Base-by-base conservation (phyloP, 1,139 yeast species). In the Debaryomycetaceae sp. region DNA sequence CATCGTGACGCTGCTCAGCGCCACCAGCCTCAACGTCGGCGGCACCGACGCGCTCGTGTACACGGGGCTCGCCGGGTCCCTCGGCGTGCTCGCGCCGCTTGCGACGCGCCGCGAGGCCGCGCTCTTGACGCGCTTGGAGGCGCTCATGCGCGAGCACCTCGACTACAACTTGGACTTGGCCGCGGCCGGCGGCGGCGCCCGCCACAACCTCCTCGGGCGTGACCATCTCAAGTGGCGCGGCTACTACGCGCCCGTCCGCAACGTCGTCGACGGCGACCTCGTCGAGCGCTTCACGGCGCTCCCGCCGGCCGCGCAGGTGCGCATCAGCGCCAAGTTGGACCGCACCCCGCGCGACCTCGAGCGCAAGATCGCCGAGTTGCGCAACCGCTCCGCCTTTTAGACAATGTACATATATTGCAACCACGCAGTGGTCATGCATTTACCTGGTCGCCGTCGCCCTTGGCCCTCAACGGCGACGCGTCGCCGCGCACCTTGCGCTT, bases 211-310 rank as follows among this genome's bases (percentile, higher is more conserved):
- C 11, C 60, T 79, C 3, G 94, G 83, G 0, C 65, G 91, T 35
- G 84, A 83, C 42, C 84, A 80, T 36, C 40, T 74, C 41, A 71
- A 72, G 39, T 88, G 70, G 49, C 61, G 96, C 32, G 71, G 96
- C 31, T 83, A 81, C 48, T 86, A 85, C 48, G 78, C 76, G 14
- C 96, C 96, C 0, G 75, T 71, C 5, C 80, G 78, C 42, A 71
- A 77, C 34, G 78, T 84, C 2, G 68, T 91, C 27, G 97, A 91
- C 54, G 98, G 98, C 8, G 97, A 91, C 51, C 61, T 85, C 18
- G 63, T 91, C 32, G 96, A 86, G 45, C 53, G 56, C 30, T 83
- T 61, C 47, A 52, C 54, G 23, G 46, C 46, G 6, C 51, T 82
- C 22, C 48, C 55, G 2, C 49, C 49, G 1, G 55, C 59, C 0